Evolutionary conservation across 2,329 filamentous ascomycete species (phyloP), one percentile per base, ranked within the genome.

Genomic region (Apiospora hydei): DNA sequence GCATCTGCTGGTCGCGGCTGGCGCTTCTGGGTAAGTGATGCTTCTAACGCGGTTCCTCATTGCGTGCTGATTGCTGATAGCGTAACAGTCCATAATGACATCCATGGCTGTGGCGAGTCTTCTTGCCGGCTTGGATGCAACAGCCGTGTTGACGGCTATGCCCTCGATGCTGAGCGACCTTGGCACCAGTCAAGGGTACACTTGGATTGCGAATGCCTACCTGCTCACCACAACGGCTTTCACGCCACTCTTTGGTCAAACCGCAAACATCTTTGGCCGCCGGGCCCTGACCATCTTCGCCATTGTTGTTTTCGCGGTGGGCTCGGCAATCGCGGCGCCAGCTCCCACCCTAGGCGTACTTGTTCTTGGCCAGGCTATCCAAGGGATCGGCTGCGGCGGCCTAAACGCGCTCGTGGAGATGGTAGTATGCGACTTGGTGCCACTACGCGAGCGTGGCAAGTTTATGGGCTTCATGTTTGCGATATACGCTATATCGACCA

Each of bases 401-500:
- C 21, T 57, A 4, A 57, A 67, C 1, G 8, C 38, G 16, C 41
- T 30, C 26, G 6, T 46, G 34, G 64, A 67, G 7, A 13, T 67
- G n/a, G 38, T 67, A 5, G 38, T 41, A 78, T 80, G 10, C 81
- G 84, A 85, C 73, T 72, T 84, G n/a, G 81, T 84, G 26, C 80
- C 80, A 18, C 76, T 84, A 8, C 72, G 77, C 18, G 78, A 80
- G 70, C 75, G 81, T 72, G 81, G 81, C 5, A 79, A 77, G 69
- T 81, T 77, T 75, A 80, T 74, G 70, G 80, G 47, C 75, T 77
- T 68, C 75, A 75, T 74, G 74, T 79, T 73, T 21, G 71, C 53
- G 43, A 73, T 75, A 70, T 74, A 72, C 89, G 84, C 87, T 1
- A 69, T 91, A 6, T 90, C 89, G 0, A 88, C 83, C 3, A 86